Base-by-base conservation (phyloP, 208 protist genomes). In the Acanthamoeba healyi region DNA sequence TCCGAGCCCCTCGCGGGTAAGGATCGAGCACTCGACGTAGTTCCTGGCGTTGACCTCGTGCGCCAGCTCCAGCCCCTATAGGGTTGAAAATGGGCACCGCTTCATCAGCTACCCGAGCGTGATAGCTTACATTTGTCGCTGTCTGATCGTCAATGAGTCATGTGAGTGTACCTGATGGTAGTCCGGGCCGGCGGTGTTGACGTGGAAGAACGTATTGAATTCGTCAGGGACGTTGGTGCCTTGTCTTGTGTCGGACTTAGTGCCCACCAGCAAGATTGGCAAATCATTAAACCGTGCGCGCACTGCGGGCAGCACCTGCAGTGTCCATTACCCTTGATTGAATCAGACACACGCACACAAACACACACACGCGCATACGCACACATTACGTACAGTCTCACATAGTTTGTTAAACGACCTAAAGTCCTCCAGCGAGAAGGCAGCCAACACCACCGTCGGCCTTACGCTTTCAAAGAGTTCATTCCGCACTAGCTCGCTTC, bases 341-440 rank as follows among this genome's bases (percentile, higher is more conserved):
- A n/a, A n/a, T n/a, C n/a, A n/a, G n/a, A n/a, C n/a, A n/a, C n/a
- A n/a, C n/a, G n/a, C n/a, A n/a, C n/a, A n/a, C n/a, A n/a, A n/a
- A n/a, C n/a, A n/a, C n/a, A n/a, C n/a, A n/a, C n/a, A n/a, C n/a
- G n/a, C n/a, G n/a, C n/a, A n/a, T n/a, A 67, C 29, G 10, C 61
- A 67, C 61, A 22, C 29, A 67, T 22, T 67, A 5, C 61, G 65
- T 1, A 81, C 70, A 0, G 1, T 24, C 4, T 81, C 70, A 22
- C 40, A 17, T 7, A 86, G 26, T 7, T 58, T 6, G 77, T 49
- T 58, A 44, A 86, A 58, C n/a, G 77, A 86, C 6, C 44, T 22
- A 24, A 40, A 86, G 44, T 86, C 38, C 44, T 86, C 77, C 24
- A 86, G 46, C 46, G 77, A 49, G 77, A 86, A 86, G n/a, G 77